Evolutionary conservation across 148 eudicot species (phyloP), one percentile per base, ranked within the genome.

Genomic region (Rhododendron mucronatum): DNA sequence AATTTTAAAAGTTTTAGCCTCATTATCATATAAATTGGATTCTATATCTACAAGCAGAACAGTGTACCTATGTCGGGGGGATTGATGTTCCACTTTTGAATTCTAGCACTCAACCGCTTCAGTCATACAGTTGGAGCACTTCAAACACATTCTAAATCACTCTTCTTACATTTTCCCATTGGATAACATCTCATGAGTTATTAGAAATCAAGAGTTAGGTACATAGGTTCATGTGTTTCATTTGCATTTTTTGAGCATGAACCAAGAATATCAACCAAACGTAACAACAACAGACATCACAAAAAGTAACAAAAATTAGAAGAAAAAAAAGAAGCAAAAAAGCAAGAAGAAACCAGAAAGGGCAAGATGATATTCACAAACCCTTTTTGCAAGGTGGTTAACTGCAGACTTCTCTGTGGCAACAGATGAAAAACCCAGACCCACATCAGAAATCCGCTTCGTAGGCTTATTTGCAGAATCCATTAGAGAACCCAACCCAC

Each of bases 321-420:
- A 33, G 14, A 28, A 28, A 28, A 71, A 28, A 30, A 28, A 28
- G 12, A 71, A 71, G 15, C 35, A 28, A 35, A 35, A 14, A 71
- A 71, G 18, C 77, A 30, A 71, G 77, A 71, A 30, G 15, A 81
- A 6, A 57, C 47, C 73, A 47, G 28, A 7, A 15, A 63, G 82
- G 21, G 41, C 30, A 9, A 78, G 10, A 78, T 82, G 77, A 28
- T 13, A 30, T 74, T 39, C 45, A 83, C 90, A 45, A 86, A 88
- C 87, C 85, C 83, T 81, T 65, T 41, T 71, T 33, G 82, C 77
- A 55, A 63, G 85, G 61, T 59, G 85, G 87, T 47, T 44, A 15
- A 35, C 50, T 3, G 35, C 45, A 50, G 85, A 16, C 76, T 77
- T 85, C 51, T 59, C 82, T 39, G 82, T 30, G n/a, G 89, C 83